phyloP scores from a whole-genome alignment of 345 rosid genomes.

The Gossypium herbaceum region DNA sequence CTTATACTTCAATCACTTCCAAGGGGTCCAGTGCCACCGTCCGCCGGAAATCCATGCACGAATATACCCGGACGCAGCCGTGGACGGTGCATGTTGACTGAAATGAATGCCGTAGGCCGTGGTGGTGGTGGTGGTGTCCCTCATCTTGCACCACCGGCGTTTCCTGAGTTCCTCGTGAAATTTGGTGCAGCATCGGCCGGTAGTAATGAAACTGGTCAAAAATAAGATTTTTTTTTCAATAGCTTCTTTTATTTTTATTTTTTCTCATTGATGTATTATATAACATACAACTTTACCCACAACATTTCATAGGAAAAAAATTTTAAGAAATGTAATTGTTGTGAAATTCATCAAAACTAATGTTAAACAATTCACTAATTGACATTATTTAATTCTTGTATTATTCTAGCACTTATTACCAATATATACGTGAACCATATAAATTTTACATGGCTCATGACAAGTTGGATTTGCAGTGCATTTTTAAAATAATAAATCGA shows the following conservation, averaged over 20 bases:
- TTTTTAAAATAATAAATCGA: no score
- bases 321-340: not conserved
- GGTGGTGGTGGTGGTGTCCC: not conserved
- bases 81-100: constrained; percentile 32
- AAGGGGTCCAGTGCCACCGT: constrained; percentile 36
- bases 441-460: not conserved
- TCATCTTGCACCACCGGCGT: constrained; percentile 11
- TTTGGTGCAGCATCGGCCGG: not conserved
- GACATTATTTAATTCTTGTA: not conserved
- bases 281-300: not conserved
- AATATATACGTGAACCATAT: not conserved
- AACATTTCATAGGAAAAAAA: not conserved
- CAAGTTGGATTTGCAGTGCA: no score
- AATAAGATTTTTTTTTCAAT: not conserved
- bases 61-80: constrained; percentile 25
- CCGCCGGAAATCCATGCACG: constrained; percentile 31
- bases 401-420: not conserved
- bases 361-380: not conserved
- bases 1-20: constrained; percentile 31
- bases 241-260: not conserved
- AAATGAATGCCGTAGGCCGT: constrained; percentile 24
- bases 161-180: constrained; percentile 11
- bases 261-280: not conserved
- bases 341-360: not conserved
- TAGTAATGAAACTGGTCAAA: not conserved